Percentiles rank a stretch among this genome's conserved stretches.
Evolutionary conservation across 2,329 filamentous ascomycete genomes (phyloP).

Genomic region (Fusarium sp.): DNA sequence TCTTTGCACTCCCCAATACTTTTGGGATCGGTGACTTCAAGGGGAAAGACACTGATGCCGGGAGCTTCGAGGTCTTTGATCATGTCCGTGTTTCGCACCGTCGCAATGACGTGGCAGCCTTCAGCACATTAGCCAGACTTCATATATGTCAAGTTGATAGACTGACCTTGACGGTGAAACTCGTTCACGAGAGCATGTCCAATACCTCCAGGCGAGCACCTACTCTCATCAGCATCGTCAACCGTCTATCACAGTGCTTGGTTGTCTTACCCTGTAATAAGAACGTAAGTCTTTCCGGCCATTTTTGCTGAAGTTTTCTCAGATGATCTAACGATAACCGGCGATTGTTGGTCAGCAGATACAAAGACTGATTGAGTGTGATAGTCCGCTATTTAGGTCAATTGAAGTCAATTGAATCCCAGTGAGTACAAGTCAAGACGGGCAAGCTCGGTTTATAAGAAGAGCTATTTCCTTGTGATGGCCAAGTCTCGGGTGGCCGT

Average conservation of each 20-base stretch:
- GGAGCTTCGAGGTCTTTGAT: conserved; percentile 59
- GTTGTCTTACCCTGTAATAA: conserved; percentile 27
- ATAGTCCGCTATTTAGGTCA: not conserved
- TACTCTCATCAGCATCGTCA: conserved; percentile 43
- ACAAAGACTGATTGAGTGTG: not conserved
- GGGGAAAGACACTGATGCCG: conserved; percentile 63
- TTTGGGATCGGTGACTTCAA: conserved; percentile 66
- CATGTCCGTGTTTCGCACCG: conserved; percentile 64
- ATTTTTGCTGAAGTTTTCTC: conserved; percentile 16
- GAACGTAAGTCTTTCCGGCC: conserved; percentile 51
- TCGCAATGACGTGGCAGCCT: conserved; percentile 66
- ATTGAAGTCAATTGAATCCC: not conserved
- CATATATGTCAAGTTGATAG: fast-evolving
- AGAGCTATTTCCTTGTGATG: not conserved
- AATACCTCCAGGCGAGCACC: conserved; percentile 70
- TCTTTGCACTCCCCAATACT: conserved; percentile 64
- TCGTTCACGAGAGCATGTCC: conserved; percentile 66
- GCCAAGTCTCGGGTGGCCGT: not conserved
- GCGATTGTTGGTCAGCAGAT: not conserved
- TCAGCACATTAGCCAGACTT: not conserved
- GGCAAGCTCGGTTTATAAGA: too few relatives aligned
- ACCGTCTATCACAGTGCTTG: not conserved
- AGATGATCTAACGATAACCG: not conserved
- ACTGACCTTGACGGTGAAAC: conserved; percentile 64
- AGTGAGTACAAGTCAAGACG: conserved; percentile 5